A percentile compares a stretch with the other conserved stretches of the same genome.
These are phyloP conservation scores for Cryptosporidium meleagridis DNA, from an alignment of 169 alveolate genomes.

Conservation along the genomic window DNA sequence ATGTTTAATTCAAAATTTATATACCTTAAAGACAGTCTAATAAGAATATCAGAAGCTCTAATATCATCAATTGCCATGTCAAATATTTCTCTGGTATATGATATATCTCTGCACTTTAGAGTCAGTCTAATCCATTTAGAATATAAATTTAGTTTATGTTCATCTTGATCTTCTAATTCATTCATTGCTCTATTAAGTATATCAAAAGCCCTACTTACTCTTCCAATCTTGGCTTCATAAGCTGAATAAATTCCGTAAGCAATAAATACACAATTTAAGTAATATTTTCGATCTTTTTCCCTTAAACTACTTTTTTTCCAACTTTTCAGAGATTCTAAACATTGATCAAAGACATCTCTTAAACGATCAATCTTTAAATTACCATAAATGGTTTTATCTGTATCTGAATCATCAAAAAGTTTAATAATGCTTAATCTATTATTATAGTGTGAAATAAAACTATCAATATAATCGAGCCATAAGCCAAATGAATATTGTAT, in stretches of 20 bases:
- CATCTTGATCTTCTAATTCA: constrained; percentile 19
- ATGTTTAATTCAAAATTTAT: constrained; percentile 41
- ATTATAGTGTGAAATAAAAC: constrained; percentile 20
- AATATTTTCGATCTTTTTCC: neutral
- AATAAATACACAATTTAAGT: constrained; percentile 22
- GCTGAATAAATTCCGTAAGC: constrained; percentile 23
- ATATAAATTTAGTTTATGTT: constrained; percentile 15
- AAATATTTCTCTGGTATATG: constrained; percentile 39
- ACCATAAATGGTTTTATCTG: neutral
- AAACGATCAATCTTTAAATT: constrained; percentile 17
- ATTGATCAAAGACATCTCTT: constrained; percentile 44
- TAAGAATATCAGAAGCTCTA: constrained; percentile 33
- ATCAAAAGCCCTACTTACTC: constrained; percentile 45
- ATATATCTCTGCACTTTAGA: constrained; percentile 10
- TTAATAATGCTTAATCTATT: constrained; percentile 18
- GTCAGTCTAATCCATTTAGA: constrained; percentile 20
- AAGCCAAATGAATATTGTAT: constrained; percentile 11
- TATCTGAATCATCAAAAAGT: constrained; percentile 17
- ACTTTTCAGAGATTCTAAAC: neutral
- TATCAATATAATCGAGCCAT: constrained; percentile 39
- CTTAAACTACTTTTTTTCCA: neutral
- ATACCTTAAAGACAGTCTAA: constrained; percentile 21
- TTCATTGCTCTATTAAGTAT: constrained; percentile 7
- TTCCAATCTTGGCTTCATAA: constrained; percentile 44
- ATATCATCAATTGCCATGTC: constrained; percentile 47